Conservation (phyloP, 331 rosid genomes). For the Dryas integrifolia region DNA sequence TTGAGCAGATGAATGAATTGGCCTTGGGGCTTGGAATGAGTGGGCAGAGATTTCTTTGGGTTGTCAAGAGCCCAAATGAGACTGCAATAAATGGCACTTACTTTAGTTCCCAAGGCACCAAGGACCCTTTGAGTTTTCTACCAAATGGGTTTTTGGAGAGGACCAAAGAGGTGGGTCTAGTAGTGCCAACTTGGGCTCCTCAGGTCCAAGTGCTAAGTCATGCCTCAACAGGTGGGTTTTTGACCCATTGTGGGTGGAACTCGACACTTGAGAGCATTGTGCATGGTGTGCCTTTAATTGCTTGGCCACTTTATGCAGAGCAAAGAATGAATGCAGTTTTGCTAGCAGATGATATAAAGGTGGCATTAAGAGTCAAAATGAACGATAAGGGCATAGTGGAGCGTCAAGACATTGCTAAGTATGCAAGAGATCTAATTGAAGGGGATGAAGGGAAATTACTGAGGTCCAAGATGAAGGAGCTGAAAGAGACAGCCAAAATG, state of each 20-base stretch:
- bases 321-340: slow-evolving; percentile 19
- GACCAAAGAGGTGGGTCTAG: slow-evolving; percentile 11
- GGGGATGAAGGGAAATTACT: slow-evolving; percentile 26
- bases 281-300: slow-evolving; percentile 18
- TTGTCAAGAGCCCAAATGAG: slow-evolving; percentile 15
- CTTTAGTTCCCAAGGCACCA: background rate
- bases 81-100: background rate
- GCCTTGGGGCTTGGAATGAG: slow-evolving; percentile 22
- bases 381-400: slow-evolving; percentile 1
- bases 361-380: slow-evolving; percentile 13
- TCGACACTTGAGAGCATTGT: slow-evolving; percentile 13
- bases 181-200: slow-evolving; percentile 23
- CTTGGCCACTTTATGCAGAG: slow-evolving; percentile 28
- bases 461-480: slow-evolving; percentile 4
- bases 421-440: slow-evolving; percentile 17
- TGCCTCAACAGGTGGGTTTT: slow-evolving; percentile 15
- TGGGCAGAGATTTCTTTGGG: slow-evolving; percentile 26
- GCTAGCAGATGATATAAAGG: background rate
- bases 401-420: slow-evolving; percentile 23
- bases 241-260: slow-evolving; percentile 29
- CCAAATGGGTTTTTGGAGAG: slow-evolving; percentile 22
- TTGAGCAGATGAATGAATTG: slow-evolving; percentile 6
- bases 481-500: slow-evolving; percentile 20
- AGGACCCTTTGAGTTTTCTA: background rate
- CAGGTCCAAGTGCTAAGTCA: slow-evolving; percentile 11